Evolutionary conservation across 768 basidiomycete genomes (phyloP), one percentile per base, ranked within the genome.

Genomic region (Panus rudis): DNA sequence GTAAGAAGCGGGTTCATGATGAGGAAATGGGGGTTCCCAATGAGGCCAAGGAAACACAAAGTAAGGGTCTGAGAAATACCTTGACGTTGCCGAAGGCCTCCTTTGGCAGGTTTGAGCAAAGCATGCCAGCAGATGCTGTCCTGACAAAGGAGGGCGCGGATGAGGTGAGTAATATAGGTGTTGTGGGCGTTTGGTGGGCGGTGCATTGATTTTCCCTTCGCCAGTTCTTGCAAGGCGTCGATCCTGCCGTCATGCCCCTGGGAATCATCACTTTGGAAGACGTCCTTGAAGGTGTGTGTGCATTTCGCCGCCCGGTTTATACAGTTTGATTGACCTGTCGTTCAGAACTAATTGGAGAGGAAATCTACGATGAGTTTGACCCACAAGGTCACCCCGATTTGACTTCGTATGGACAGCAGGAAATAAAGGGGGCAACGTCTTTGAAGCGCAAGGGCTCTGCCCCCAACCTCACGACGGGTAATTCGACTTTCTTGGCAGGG

Each of bases 211-310:
- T 19, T 16, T 42, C 33, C 11, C 2, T 2, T 3, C 26, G 1
- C 12, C 53, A 87, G 78, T 91, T 92, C 65, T 67, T 93, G 60
- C 81, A 84, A 67, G 75, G 75, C 30, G 75, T 91, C 42, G 89
- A 92, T 58, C 86, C 83, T 0, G 79, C 81, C 16, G 71, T 91
- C 25, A 84, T 83, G 70, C 90, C 89, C 2, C 69, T 92, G 20
- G 92, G 92, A 39, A 90, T 94, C 53, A 92, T 94, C 48, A 94
- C 92, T 0, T 72, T 94, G 2, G 92, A 94, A 63, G 92, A 94
- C 50, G 87, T 94, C 7, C 70, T 94, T 8, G 92, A 94, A 76
- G 86, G 86, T 84, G 40, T 17, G 56, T 53, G 30, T 16, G 7
- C 17, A 4, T 39, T 21, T 19, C 38, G 16, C 10, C n/a, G 20